Base-by-base conservation (phyloP, 805 yeast genomes). In the Priceomyces haplophilus region DNA sequence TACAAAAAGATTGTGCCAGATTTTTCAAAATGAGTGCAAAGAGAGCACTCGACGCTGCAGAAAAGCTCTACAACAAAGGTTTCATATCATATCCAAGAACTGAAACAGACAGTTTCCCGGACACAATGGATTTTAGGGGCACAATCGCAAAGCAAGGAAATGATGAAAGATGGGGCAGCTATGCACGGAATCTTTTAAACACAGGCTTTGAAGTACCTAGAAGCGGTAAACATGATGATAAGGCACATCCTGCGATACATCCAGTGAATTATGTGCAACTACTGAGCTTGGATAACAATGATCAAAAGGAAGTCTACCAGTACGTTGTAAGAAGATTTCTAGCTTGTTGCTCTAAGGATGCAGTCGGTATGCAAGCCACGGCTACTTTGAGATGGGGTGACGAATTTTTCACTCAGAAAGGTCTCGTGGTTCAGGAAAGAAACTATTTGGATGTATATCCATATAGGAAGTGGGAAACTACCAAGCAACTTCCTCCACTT, bases 231-330 rank as follows among this genome's bases (percentile, higher is more conserved):
- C 83, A 87, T 56, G 86, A 89, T 56, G 99, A 93, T 65, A 82
- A 88, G 57, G 98, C 99, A 18, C 99, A 93, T 75, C 98, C 99
- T 3, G 97, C 99, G 0, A 93, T 93, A 44, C 97, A 93, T 62
- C 99, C 99, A 0, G 80, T 88, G 8, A 67, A 65, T 44, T 77
- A 68, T 50, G 72, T 55, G 23, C 69, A 62, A 37, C 43, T 61
- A 16, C 55, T 55, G 27, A 39, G 52, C 29, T 48, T 67, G 10
- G 59, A 54, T 38, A 56, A 49, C 19, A 52, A 42, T 16, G 77
- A 76, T 40, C 85, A 85, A 48, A 76, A 75, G 52, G 81, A 76
- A 47, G 91, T 93, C 0, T 93, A 90, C 61, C 96, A 88, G 58
- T 88, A 86, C 53, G 81, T 93, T 1, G 85, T 84, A 2, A 72